These are phyloP conservation scores for Epichloe coenophiala DNA, from an alignment of 2,329 filamentous ascomycete genomes.

Conservation along the genomic window DNA sequence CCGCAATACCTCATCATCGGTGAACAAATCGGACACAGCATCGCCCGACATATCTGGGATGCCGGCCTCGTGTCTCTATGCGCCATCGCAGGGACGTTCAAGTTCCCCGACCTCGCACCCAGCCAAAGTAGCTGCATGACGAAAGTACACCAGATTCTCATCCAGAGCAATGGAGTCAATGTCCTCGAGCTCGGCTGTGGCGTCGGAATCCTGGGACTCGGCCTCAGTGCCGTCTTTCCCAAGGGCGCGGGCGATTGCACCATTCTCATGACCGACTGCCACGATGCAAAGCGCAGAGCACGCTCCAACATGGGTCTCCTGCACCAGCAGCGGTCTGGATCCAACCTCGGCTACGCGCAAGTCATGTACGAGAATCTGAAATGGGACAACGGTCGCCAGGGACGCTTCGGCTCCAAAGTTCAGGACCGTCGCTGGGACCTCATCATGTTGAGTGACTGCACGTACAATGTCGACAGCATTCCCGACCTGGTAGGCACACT, in stretches of 20 bases:
- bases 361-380: slow-evolving; percentile 41
- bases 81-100: slow-evolving; percentile 17
- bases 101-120: slow-evolving; percentile 13
- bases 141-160: slow-evolving; percentile 18
- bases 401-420: slow-evolving; percentile 28
- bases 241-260: slow-evolving; percentile 12
- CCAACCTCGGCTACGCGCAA: slow-evolving; percentile 7
- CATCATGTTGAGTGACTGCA: slow-evolving; percentile 45
- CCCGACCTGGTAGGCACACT: slow-evolving; percentile 40
- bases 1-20: slow-evolving; percentile 28
- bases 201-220: slow-evolving; percentile 41
- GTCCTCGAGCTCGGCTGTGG: slow-evolving; percentile 44
- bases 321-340: slow-evolving; percentile 6
- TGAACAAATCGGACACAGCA: slow-evolving; percentile 46
- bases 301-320: slow-evolving; percentile 30
- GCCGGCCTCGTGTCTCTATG: slow-evolving; percentile 34
- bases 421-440: slow-evolving; percentile 34
- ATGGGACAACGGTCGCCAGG: slow-evolving; percentile 38
- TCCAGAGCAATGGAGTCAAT: slow-evolving; percentile 17
- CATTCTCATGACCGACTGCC: slow-evolving; percentile 42
- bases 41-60: slow-evolving; percentile 47
- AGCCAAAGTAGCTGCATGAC: slow-evolving; percentile 16
- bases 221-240: slow-evolving; percentile 26
- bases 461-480: slow-evolving; percentile 45
- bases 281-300: slow-evolving; percentile 37